These are phyloP conservation scores for Filosporella fistucella DNA, from an alignment of 495 filamentous ascomycete genomes.

Conservation along the genomic window DNA sequence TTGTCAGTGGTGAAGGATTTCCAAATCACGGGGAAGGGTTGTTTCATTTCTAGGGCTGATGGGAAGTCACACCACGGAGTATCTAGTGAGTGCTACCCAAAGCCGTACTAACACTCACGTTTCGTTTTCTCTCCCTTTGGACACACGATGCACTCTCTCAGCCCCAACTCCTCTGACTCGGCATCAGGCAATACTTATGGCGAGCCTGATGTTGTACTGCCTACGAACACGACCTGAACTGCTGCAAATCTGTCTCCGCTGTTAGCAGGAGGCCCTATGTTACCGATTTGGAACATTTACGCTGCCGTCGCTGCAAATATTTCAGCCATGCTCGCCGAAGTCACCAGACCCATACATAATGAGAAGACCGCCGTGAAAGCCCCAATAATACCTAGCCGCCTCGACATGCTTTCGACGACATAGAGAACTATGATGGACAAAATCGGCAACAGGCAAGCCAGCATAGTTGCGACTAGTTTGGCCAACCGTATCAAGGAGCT, in stretches of 20 bases:
- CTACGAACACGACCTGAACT: constrained; percentile 7
- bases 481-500: background rate
- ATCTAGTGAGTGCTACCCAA: background rate
- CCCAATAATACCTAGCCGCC: constrained; percentile 6
- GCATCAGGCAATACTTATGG: too few relatives aligned
- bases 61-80: too few relatives aligned
- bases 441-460: constrained; percentile 1
- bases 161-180: too few relatives aligned
- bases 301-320: constrained; percentile 13
- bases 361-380: constrained; percentile 6
- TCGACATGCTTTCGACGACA: background rate
- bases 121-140: background rate
- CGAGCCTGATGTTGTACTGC: too few relatives aligned
- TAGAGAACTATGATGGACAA: constrained; percentile 4
- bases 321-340: constrained; percentile 1
- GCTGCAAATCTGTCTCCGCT: constrained; percentile 1
- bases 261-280: background rate
- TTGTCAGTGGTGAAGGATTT: too few relatives aligned
- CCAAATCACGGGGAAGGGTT: too few relatives aligned
- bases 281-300: background rate
- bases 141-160: background rate
- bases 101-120: background rate
- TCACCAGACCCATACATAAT: constrained; percentile 2
- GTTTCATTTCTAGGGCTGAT: too few relatives aligned
- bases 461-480: background rate